Base-by-base conservation (phyloP, 345 rosid species). In the Aquilaria yunnanensis region DNA sequence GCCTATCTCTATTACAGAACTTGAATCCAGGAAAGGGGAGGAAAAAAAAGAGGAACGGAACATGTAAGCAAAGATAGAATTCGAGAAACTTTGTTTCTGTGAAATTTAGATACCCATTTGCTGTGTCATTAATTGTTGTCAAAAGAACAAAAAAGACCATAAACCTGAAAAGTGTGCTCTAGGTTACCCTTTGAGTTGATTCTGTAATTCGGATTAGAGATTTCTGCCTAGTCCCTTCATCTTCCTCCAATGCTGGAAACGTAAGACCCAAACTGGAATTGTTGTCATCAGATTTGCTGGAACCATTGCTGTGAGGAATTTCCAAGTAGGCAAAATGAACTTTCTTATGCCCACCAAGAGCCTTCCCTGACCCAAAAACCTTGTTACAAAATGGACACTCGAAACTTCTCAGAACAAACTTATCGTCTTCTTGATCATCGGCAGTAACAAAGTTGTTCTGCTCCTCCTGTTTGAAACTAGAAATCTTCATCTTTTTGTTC, bases 331-430 rank as follows among this genome's bases (percentile, higher is more conserved):
- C 9, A 45, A 13, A 13, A 68, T 75, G 79, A 31, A 75, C 59
- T 67, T 75, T 71, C 51, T 75, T 75, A 56, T 75, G 79, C 2
- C 76, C 79, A 48, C 79, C 79, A 29, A 71, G 49, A 37, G 79
- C 79, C 72, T 75, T 73, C 12, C 76, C 79, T 6, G 79, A 75
- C 11, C 68, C 61, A 55, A 75, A 75, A 6, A 71, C 75, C 57
- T 71, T 67, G 29, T 43, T 56, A 58, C 79, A 75, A 51, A 60
- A 67, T 1, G 73, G 76, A 49, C 79, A 75, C 63, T 67, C 63
- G 33, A 63, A 65, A 29, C 55, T 34, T 37, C 7, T 37, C 43
- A 37, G 8, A 37, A 37, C 43, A 37, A 37, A 37, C 62, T 67
- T 75, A 51, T 62, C 60, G n/a, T 57, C 61, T n/a, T 29, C 69